Evolutionary conservation across 768 basidiomycete species (phyloP), one percentile per base, ranked within the genome.

Genomic region (Mycena latifolia): DNA sequence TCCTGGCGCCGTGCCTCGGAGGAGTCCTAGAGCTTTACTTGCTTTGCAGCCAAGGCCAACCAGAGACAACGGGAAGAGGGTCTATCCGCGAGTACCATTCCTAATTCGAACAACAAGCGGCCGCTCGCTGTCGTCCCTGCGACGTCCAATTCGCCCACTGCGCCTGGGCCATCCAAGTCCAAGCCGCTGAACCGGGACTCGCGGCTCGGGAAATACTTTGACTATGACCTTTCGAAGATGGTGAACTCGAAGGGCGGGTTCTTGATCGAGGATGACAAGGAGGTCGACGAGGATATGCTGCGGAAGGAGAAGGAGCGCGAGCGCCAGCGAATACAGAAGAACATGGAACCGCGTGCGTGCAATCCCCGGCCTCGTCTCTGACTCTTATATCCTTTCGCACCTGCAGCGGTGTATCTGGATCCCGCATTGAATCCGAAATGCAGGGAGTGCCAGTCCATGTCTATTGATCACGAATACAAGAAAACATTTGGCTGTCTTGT

Each of bases 181-280:
- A 80, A 83, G 60, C 82, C 85, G 58, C 79, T 95, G 59, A 87
- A 88, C 73, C 88, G 92, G 9, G 93, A 95, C 71, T 86, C 90
- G 15, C 87, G 93, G 35, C 82, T 95, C 14, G 97, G 95, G 28
- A 93, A 88, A 52, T 98, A 98, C 80, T 97, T 97, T 70, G 97
- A 99, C 70, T 99, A 98, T 87, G 96, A 98, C 77, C 78, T 98
- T 17, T 93, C 93, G 15, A 98, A 98, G 83, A 93, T 98, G 90
- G 91, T 95, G 74, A 98, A 99, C 77, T 92, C 95, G 10, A 93
- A 96, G 76, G 98, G 97, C 55, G 98, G 98, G 1, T 99, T 98
- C 77, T 78, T 99, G 73, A 84, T 97, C 7, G 94, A 97, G 68
- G 96, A 97, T 47, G 90, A 88, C n/a, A 88, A 89, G 69, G 92